Evolutionary conservation across 73 alveolate genomes (phyloP).

Genomic region (Durusdinium trenchii): DNA sequence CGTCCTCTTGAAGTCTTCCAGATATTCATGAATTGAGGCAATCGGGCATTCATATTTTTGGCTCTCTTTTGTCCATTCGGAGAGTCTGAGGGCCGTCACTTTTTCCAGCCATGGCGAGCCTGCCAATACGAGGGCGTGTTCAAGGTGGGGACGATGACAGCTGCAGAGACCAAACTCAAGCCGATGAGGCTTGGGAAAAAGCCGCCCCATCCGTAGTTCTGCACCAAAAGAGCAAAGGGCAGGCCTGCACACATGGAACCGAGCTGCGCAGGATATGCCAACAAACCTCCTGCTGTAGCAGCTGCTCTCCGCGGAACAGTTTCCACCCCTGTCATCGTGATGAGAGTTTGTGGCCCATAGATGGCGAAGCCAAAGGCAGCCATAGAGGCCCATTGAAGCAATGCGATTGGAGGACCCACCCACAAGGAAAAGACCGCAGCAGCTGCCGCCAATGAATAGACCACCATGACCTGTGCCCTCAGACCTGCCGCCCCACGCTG

Average conservation of each 20-base stretch:
- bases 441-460: conserved; percentile 58
- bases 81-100: background rate
- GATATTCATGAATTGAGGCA: background rate
- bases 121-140: conserved; percentile 88
- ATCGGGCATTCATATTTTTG: background rate
- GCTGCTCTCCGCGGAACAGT: conserved; percentile 88
- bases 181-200: conserved; percentile 77
- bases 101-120: conserved; percentile 46
- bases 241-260: conserved; percentile 90
- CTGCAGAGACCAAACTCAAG: conserved; percentile 66
- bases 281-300: conserved; percentile 88
- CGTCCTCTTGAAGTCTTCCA: conserved; percentile 41
- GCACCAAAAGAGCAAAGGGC: conserved; percentile 84
- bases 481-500: conserved; percentile 70
- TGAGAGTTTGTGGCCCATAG: conserved; percentile 94
- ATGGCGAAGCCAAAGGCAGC: conserved; percentile 68
- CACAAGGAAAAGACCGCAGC: conserved; percentile 46
- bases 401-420: conserved; percentile 65
- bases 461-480: conserved; percentile 91
- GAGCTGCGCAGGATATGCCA: conserved; percentile 89
- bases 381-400: conserved; percentile 28
- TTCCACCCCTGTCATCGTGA: conserved; percentile 92
- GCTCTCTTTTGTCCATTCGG: background rate
- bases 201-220: conserved; percentile 83
- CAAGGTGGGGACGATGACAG: conserved; percentile 50